Evolutionary conservation across 257 asterid genomes (phyloP), one percentile per base, ranked within the genome.

Genomic region (Phtheirospermum japonicum): DNA sequence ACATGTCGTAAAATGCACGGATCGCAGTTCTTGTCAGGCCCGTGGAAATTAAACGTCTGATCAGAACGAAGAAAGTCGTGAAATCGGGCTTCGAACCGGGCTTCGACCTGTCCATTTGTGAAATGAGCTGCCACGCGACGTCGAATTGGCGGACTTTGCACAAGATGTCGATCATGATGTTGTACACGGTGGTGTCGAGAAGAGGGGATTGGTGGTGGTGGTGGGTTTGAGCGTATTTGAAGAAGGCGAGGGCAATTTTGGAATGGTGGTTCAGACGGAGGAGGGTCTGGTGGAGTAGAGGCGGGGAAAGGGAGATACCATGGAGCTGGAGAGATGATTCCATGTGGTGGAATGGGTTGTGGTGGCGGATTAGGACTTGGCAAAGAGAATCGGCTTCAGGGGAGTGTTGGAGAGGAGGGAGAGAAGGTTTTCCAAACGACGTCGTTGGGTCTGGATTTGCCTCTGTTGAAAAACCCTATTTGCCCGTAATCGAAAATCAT

Each of bases 141-240:
- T 90, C 98, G 8, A 83, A 90, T 57, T 90, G 98, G 52, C 82
- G 89, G 61, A 88, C 98, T 67, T 68, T 85, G 74, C 88, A 80
- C 70, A 88, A 52, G 17, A 88, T 67, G n/a, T n/a, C n/a, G n/a
- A n/a, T n/a, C n/a, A n/a, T n/a, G n/a, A n/a, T n/a, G 70, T 88
- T 84, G 78, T 84, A 85, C 4, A 94, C 76, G 3, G 82, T 71
- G 11, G 93, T 75, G 70, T 87, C 94, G 26, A 77, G 73, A 4
- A 67, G 72, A 20, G 34, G 57, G 16, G 42, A 48, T 53, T 70
- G 71, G 33, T 74, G 9, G 57, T 18, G 81, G 46, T 67, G 73
- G 63, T 72, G 74, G 49, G 73, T 61, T 5, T 53, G 84, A 12
- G 81, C 50, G 52, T 76, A 81, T 17, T 83, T 76, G 55, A 91